These are phyloP conservation scores for Phytopythium oedochilum DNA, from an alignment of 352 stramenopile species.

Conservation along the genomic window DNA sequence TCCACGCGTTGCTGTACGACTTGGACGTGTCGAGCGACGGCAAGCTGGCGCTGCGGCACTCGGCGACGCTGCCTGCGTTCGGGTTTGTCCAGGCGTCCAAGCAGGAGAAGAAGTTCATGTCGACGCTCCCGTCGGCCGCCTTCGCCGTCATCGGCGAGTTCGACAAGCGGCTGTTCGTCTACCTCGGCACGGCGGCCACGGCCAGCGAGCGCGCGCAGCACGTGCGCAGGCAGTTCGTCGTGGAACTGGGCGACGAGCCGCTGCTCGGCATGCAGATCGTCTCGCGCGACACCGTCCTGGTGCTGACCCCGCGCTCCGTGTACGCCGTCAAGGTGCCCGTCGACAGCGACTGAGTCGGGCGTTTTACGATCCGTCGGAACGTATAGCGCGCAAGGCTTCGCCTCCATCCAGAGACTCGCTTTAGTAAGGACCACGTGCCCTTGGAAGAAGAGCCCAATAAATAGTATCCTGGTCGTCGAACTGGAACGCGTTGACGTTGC, in stretches of 20 bases:
- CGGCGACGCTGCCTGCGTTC: constrained; percentile 64
- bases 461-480: background rate
- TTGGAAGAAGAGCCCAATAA: background rate
- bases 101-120: constrained; percentile 84
- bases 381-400: no score
- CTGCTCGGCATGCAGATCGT: constrained; percentile 54
- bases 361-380: no score
- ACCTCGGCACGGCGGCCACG: constrained; percentile 31
- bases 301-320: constrained; percentile 48
- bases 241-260: constrained; percentile 65
- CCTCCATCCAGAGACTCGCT: no score
- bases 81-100: constrained; percentile 86
- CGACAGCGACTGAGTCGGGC: constrained; percentile 2
- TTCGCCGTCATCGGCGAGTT: constrained; percentile 80
- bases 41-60: constrained; percentile 34
- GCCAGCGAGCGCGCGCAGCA: constrained; percentile 28
- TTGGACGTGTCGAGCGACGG: constrained; percentile 13
- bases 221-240: constrained; percentile 57
- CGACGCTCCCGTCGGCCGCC: constrained; percentile 35
- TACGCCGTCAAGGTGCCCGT: constrained; percentile 23
- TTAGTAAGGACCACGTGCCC: no score
- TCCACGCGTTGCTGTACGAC: constrained; percentile 69
- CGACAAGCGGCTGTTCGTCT: constrained; percentile 73
- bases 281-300: constrained; percentile 34
- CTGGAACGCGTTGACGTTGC: background rate